phyloP scores from a whole-genome alignment of 805 yeast species.

The Metschnikowia hibisci region DNA sequence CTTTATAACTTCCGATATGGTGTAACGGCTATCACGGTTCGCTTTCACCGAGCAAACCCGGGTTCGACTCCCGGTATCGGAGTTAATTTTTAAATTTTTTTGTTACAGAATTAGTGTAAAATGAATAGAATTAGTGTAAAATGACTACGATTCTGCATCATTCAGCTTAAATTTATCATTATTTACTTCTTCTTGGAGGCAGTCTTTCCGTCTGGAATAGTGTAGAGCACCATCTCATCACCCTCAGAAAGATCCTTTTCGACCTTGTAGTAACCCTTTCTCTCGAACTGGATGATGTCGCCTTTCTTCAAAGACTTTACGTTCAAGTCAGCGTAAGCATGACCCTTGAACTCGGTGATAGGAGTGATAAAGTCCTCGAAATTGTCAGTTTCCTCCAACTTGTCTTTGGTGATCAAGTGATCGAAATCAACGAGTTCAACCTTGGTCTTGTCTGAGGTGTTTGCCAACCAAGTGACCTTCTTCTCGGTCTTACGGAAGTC shows the following conservation, averaged over 20 bases:
- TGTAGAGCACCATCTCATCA: constrained; percentile 71
- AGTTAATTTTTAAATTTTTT: constrained; percentile 24
- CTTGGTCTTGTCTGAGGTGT: constrained; percentile 63
- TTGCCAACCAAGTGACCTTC: constrained; percentile 93
- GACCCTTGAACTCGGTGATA: constrained; percentile 75
- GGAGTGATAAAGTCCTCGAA: constrained; percentile 90
- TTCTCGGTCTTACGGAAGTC: constrained; percentile 95
- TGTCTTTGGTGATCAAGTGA: constrained; percentile 91
- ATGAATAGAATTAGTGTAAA: no score
- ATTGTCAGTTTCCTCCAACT: constrained; percentile 89
- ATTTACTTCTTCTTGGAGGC: constrained; percentile 34
- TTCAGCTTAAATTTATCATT: neutral
- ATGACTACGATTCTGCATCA: neutral
- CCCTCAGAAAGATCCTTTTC: constrained; percentile 58
- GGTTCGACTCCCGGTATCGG: constrained; percentile 89
- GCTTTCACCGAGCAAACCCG: constrained; percentile 83
- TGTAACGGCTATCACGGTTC: constrained; percentile 82
- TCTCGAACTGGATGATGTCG: constrained; percentile 89
- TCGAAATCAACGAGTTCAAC: constrained; percentile 89
- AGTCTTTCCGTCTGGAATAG: constrained; percentile 92
- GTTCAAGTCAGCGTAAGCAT: constrained; percentile 78
- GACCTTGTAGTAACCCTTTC: constrained; percentile 92
- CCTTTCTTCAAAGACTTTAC: constrained; percentile 74
- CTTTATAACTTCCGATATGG: constrained; percentile 53
- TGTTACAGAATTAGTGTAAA: neutral